These are phyloP conservation scores for Phalaenopsis aphrodite DNA, from an alignment of 106 monocot genomes.

Conservation along the genomic window DNA sequence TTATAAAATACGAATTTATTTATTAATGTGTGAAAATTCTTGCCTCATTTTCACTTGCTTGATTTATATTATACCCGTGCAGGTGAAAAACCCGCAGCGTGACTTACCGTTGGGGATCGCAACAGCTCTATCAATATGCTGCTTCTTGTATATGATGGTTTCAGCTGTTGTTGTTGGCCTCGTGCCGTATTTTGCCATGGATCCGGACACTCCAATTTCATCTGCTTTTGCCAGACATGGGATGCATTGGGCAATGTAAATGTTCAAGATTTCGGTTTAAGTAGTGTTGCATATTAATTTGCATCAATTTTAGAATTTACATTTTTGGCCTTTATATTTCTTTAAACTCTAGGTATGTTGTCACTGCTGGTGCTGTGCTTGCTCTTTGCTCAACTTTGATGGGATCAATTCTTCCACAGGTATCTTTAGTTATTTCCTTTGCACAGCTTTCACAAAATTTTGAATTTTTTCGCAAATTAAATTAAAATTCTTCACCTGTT, in stretches of 20 bases:
- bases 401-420: slow-evolving; percentile 96
- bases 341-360: slow-evolving; percentile 54
- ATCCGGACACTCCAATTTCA: slow-evolving; percentile 93
- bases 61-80: slow-evolving; percentile 13
- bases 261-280: not conserved
- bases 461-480: not conserved
- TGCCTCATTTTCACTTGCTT: not conserved
- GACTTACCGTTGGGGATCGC: slow-evolving; percentile 90
- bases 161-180: slow-evolving; percentile 80
- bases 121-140: slow-evolving; percentile 56
- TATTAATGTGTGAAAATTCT: not conserved
- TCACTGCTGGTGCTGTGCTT: slow-evolving; percentile 75
- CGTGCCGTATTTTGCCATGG: slow-evolving; percentile 92
- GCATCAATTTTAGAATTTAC: not conserved
- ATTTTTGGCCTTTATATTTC: not conserved
- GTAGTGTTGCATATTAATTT: not conserved
- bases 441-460: not conserved
- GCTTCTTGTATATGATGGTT: slow-evolving; percentile 82
- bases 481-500: not conserved
- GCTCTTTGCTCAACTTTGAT: slow-evolving; percentile 87
- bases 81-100: slow-evolving; percentile 88
- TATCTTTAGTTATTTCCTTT: slow-evolving; percentile 13
- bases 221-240: slow-evolving; percentile 78
- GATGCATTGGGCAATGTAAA: slow-evolving; percentile 80
- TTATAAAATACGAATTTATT: no score